Conservation (phyloP, 2,329 filamentous ascomycete genomes). For the Microcyclospora tardicrescens region DNA sequence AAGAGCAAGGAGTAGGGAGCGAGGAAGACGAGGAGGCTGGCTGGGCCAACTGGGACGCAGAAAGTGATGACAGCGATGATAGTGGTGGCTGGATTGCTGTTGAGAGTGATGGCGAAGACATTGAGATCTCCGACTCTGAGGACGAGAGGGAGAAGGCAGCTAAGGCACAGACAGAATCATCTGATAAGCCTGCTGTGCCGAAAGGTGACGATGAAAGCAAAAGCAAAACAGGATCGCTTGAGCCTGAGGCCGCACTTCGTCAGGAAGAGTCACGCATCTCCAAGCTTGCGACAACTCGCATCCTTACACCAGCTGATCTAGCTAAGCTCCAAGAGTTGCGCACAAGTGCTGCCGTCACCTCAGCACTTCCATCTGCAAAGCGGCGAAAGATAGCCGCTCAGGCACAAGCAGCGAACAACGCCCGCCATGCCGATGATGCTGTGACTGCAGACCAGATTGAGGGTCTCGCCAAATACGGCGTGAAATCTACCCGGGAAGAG, state of each 20-base stretch:
- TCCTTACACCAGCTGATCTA: slow-evolving; percentile 92
- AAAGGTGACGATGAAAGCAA: slow-evolving; percentile 7
- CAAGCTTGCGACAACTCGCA: slow-evolving; percentile 79
- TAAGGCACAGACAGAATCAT: slow-evolving; percentile 24
- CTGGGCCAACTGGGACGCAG: slow-evolving; percentile 48
- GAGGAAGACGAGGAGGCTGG: slow-evolving; percentile 43
- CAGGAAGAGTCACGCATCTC: slow-evolving; percentile 31
- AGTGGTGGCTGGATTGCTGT: slow-evolving; percentile 93
- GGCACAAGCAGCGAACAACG: slow-evolving; percentile 18
- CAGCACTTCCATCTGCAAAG: slow-evolving; percentile 37
- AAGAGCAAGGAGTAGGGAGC: slow-evolving; percentile 61
- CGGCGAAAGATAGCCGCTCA: slow-evolving; percentile 23
- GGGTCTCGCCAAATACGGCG: slow-evolving; percentile 60
- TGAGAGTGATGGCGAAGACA: slow-evolving; percentile 64
- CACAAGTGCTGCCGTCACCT: slow-evolving; percentile 56
- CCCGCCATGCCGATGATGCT: slow-evolving; percentile 63
- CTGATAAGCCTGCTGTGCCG: slow-evolving; percentile 3
- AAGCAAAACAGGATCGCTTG: slow-evolving; percentile 19
- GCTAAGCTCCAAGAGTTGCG: slow-evolving; percentile 85
- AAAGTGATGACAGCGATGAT: slow-evolving; percentile 50
- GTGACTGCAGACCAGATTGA: slow-evolving; percentile 88
- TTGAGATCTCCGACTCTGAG: slow-evolving; percentile 58
- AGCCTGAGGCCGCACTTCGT: slow-evolving; percentile 17
- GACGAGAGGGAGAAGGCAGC: slow-evolving; percentile 41
- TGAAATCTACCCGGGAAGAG: slow-evolving; percentile 82